Base-by-base conservation (phyloP, 768 basidiomycete genomes). In the Exsudoporus frostii region DNA sequence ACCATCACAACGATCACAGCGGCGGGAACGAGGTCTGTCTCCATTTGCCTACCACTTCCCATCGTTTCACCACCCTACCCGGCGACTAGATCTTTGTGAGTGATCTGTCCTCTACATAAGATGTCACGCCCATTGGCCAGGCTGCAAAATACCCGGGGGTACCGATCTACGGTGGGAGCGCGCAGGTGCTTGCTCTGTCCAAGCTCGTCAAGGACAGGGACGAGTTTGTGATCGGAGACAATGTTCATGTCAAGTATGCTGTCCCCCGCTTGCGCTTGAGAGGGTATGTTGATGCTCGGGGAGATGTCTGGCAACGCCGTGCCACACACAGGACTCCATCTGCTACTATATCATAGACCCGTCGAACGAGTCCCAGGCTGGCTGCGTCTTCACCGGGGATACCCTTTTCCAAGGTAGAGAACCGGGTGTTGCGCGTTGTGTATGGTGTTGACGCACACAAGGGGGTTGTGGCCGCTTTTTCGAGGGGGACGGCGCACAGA, bases 271-370 rank as follows among this genome's bases (percentile, higher is more conserved):
- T 43, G 36, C 20, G 34, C 3, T 29, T 40, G 33, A 19, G n/a
- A n/a, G 36, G 41, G 33, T 40, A 25, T 34, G 22, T 39, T 62
- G 50, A 60, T 39, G 52, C 50, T 27, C 32, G 30, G 27, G 30
- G 55, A 90, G 90, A 68, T 91, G 88, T 70, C 73, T 93, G 22
- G 86, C 90, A 24, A 94, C 91, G 1, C 91, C 93, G 1, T 95
- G 93, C 71, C 96, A 98, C 69, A 98, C 96, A 4, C 90, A 90
- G 66, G 96, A 98, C 71, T 97, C 95, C 15, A 95, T 96, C 61
- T 97, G 90, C 76, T 98, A 85, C 76, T 79, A 88, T 67, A 79
- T 85, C 50, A 91, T 87, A 30, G 68, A 75, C 20, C 58, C 66
- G 22, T 71, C 80, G 24, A 62, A 74, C 44, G 66, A 69, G 24